Conservation (phyloP, 2,329 filamentous ascomycete genomes). For the Ceratocystis harringtonii region DNA sequence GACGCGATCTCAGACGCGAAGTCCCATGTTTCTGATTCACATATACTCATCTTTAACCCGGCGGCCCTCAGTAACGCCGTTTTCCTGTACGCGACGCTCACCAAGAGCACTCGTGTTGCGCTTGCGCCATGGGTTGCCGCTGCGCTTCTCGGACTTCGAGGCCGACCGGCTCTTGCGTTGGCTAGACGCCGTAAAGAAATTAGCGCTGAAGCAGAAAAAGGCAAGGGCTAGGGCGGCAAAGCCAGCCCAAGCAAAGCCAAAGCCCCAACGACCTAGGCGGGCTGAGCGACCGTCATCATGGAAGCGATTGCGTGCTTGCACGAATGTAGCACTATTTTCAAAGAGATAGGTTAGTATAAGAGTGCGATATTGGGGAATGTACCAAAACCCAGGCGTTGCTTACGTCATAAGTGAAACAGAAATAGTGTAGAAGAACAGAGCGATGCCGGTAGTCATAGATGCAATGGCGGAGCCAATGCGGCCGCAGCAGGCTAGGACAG, state of each 20-base stretch:
- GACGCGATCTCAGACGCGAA: not conserved
- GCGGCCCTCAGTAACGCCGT: conserved; percentile 29
- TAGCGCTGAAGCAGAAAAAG: conserved; percentile 51
- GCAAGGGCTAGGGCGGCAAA: conserved; percentile 52
- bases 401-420: conserved; percentile 64
- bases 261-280: conserved; percentile 49
- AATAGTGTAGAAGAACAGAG: conserved; percentile 54
- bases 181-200: conserved; percentile 25
- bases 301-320: conserved; percentile 56
- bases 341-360: conserved; percentile 18
- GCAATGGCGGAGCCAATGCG: conserved; percentile 55
- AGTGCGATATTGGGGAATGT: not conserved
- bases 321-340: conserved; percentile 39
- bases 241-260: conserved; percentile 64
- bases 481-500: conserved; percentile 54
- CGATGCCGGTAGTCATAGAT: conserved; percentile 40
- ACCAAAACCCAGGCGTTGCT: conserved; percentile 22
- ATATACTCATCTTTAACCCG: conserved; percentile 58
- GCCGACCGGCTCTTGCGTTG: conserved; percentile 29
- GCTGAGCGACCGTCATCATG: conserved; percentile 38
- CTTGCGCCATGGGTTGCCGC: conserved; percentile 14
- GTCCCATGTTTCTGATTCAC: conserved; percentile 24
- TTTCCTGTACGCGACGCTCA: conserved; percentile 23
- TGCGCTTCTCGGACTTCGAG: conserved; percentile 13
- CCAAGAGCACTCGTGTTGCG: conserved; percentile 28